Evolutionary conservation across 306 rosid genomes (phyloP).

Genomic region (Rosa persica): DNA sequence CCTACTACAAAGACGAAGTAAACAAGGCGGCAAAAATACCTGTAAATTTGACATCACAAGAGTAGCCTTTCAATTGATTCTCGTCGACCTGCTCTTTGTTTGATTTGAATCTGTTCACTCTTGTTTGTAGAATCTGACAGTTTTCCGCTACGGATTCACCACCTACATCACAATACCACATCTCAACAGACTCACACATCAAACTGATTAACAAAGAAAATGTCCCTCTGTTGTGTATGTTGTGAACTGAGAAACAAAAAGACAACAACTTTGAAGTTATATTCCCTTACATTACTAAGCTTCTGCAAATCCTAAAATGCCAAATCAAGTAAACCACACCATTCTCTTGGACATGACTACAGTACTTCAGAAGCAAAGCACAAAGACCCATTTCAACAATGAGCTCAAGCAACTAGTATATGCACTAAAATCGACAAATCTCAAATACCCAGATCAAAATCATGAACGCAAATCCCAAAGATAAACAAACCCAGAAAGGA

Average conservation of each 20-base stretch:
- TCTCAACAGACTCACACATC: constrained; percentile 6
- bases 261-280: background rate
- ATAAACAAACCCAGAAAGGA: background rate
- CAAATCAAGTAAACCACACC: background rate
- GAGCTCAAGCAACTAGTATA: constrained; percentile 11
- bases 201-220: background rate
- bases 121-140: constrained; percentile 93
- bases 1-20: background rate
- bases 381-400: constrained; percentile 3
- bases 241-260: background rate
- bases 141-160: constrained; percentile 82
- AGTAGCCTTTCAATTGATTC: constrained; percentile 49
- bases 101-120: constrained; percentile 87
- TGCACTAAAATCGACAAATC: background rate
- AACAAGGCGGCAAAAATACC: constrained; percentile 37
- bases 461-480: background rate
- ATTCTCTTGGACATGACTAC: background rate
- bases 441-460: constrained; percentile 2
- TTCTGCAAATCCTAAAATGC: background rate
- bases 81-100: constrained; percentile 64
- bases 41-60: constrained; percentile 66
- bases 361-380: background rate
- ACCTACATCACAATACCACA: constrained; percentile 46
- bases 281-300: background rate
- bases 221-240: background rate